Evolutionary conservation across 2,329 filamentous ascomycete species (phyloP).

Genomic region (Botryotinia calthae): DNA sequence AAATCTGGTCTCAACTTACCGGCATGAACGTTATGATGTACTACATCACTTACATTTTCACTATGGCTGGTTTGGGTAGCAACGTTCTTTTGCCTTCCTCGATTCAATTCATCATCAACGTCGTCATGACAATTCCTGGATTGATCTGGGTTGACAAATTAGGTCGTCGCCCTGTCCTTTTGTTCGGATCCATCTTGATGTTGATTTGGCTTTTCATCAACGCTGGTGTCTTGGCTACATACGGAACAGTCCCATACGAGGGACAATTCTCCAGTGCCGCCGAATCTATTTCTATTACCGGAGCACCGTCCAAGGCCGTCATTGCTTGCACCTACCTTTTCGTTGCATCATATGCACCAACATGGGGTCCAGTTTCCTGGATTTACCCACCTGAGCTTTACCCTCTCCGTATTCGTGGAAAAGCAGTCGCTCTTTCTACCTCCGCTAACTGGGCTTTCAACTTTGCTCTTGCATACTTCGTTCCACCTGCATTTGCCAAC

Average conservation of each 20-base stretch:
- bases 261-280: conserved; percentile 42
- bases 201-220: conserved; percentile 46
- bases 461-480: conserved; percentile 50
- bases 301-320: conserved; percentile 53
- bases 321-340: conserved; percentile 66
- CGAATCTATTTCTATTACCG: conserved; percentile 49
- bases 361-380: conserved; percentile 52
- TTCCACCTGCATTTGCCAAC: conserved; percentile 46
- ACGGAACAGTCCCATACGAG: conserved; percentile 40
- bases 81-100: conserved; percentile 62
- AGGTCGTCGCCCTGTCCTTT: conserved; percentile 67
- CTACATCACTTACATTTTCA: conserved; percentile 57
- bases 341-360: conserved; percentile 53
- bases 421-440: conserved; percentile 53
- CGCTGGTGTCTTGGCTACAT: conserved; percentile 46
- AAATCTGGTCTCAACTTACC: conserved; percentile 74
- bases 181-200: conserved; percentile 51
- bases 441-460: conserved; percentile 52
- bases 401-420: conserved; percentile 49
- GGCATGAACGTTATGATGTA: conserved; percentile 76
- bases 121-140: conserved; percentile 73
- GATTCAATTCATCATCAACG: conserved; percentile 78
- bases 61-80: conserved; percentile 65
- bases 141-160: conserved; percentile 72
- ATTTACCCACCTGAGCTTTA: conserved; percentile 51